Percentiles rank a stretch among this genome's conserved stretches.
Conservation (phyloP, 129 eudicot genomes). For the Centaurea solstitialis region DNA sequence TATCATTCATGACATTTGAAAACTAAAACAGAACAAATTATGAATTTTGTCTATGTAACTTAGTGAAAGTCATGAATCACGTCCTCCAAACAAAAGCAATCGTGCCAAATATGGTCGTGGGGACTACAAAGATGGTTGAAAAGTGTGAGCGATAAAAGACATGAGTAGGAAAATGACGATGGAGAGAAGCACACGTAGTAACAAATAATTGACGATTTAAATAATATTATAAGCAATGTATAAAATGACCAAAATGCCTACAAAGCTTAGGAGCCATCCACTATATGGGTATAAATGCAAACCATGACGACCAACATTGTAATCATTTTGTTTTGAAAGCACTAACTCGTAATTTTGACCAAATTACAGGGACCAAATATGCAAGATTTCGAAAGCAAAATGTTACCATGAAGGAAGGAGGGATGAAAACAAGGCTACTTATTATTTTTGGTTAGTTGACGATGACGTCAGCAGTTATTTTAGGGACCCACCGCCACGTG, state of each 20-base stretch:
- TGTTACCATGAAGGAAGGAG: background rate
- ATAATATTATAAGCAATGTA: background rate
- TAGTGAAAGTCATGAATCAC: no score
- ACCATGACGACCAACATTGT: background rate
- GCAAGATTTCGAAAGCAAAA: background rate
- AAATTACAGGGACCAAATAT: background rate
- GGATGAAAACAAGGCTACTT: background rate
- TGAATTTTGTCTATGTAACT: no score
- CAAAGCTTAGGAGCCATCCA: background rate
- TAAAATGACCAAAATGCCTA: background rate
- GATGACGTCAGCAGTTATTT: conserved; percentile 7
- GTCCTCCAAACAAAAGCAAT: background rate
- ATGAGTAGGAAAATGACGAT: background rate
- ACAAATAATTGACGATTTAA: background rate
- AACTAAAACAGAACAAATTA: no score
- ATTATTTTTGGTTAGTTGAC: background rate
- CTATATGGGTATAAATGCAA: background rate
- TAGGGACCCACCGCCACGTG: conserved; percentile 26
- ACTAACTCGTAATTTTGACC: background rate
- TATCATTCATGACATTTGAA: no score
- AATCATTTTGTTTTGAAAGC: background rate
- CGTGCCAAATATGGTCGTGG: background rate
- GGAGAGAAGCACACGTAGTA: background rate
- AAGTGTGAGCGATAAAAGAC: background rate
- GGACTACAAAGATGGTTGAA: background rate